Evolutionary conservation across 257 asterid species (phyloP).

Genomic region (Solanum bulbocastanum): DNA sequence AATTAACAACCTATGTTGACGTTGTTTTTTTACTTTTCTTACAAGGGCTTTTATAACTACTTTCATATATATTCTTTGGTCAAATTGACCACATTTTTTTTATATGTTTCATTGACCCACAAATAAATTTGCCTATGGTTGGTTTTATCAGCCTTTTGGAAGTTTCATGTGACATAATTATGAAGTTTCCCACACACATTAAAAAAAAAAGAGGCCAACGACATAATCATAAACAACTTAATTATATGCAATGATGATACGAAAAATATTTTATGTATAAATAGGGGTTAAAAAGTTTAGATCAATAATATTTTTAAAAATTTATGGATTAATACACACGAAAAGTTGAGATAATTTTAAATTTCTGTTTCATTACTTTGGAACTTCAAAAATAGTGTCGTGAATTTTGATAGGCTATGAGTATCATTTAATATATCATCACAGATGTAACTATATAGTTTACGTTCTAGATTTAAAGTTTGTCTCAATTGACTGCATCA

Average conservation of each 20-base stretch:
- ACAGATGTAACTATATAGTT: too few relatives aligned
- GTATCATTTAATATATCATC: neutral
- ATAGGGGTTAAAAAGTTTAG: too few relatives aligned
- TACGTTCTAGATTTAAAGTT: neutral
- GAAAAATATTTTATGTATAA: neutral
- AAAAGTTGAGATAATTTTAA: fast-evolving
- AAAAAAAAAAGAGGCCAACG: neutral
- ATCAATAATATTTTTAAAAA: too few relatives aligned
- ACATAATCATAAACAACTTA: neutral
- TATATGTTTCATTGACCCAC: neutral
- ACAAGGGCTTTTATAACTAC: neutral
- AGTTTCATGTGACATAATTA: neutral
- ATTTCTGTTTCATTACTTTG: too few relatives aligned
- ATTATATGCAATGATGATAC: neutral
- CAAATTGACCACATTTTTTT: neutral
- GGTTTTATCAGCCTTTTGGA: neutral
- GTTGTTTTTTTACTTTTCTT: neutral
- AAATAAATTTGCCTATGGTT: neutral
- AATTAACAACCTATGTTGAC: neutral
- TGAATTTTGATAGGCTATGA: too few relatives aligned
- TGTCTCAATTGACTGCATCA: neutral
- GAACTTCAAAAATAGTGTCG: too few relatives aligned
- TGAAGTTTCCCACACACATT: neutral
- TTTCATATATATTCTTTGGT: neutral
- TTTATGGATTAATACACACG: fast-evolving